Evolutionary conservation across 1,284 basidiomycete genomes (phyloP).

Genomic region (Naganishia liquefaciens): DNA sequence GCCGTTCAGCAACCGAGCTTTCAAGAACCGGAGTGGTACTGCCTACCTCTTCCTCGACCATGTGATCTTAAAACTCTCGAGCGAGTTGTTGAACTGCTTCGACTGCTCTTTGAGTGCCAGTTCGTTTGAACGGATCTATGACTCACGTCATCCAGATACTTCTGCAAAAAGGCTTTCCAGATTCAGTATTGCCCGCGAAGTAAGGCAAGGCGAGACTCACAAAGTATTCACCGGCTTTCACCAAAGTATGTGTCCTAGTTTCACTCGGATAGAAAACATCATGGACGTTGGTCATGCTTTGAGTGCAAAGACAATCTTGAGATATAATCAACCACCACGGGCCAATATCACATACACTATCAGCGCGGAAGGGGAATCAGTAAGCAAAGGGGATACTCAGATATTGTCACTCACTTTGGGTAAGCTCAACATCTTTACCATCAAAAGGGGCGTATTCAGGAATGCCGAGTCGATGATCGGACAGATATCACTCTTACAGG

Average conservation of each 20-base stretch:
- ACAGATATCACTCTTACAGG: constrained; percentile 31
- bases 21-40: background rate
- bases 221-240: constrained; percentile 40
- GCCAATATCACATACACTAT: background rate
- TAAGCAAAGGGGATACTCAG: background rate
- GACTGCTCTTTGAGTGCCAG: background rate
- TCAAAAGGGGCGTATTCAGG: background rate
- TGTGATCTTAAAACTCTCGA: constrained; percentile 51
- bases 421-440: constrained; percentile 46
- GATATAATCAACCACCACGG: background rate
- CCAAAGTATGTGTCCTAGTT: constrained; percentile 47
- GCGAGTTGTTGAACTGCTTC: constrained; percentile 42
- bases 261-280: constrained; percentile 52
- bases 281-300: constrained; percentile 52
- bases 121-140: background rate
- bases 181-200: constrained; percentile 25
- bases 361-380: background rate
- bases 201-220: constrained; percentile 32
- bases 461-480: background rate
- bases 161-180: constrained; percentile 46
- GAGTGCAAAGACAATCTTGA: background rate
- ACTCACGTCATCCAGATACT: constrained; percentile 50
- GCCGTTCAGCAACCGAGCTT: no score
- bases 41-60: constrained; percentile 47
- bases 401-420: constrained; percentile 39